phyloP scores from a whole-genome alignment of 2,329 filamentous ascomycete genomes.

The Celoporthe dispersa region DNA sequence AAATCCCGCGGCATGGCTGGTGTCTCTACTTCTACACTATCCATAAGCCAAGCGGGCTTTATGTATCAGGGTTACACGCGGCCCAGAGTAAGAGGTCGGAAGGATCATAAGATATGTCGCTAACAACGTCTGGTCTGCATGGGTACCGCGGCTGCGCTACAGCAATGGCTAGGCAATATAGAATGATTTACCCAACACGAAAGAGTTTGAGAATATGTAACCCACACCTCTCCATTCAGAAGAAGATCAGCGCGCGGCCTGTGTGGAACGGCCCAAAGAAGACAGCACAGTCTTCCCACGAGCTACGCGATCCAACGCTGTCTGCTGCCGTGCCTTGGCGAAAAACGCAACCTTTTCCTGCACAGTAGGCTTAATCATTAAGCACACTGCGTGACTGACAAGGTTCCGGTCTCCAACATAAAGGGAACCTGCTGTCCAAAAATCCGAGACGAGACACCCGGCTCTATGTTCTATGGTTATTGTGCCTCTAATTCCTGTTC shows the following conservation, averaged over 20 bases:
- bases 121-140: no score
- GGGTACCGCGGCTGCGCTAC: no score
- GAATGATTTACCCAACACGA: no score
- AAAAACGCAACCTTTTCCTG: no score
- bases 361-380: no score
- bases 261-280: background rate
- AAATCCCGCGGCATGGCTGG: background rate
- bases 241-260: background rate
- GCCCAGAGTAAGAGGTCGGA: background rate
- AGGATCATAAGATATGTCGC: no score
- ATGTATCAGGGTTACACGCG: background rate
- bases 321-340: background rate
- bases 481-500: background rate
- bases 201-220: background rate
- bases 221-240: background rate
- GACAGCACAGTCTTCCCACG: background rate
- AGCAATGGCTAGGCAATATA: no score
- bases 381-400: no score
- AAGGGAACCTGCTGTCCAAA: background rate
- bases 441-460: background rate
- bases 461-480: background rate
- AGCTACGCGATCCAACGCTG: background rate
- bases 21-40: background rate
- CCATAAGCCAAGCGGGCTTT: background rate
- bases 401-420: background rate